phyloP scores from a whole-genome alignment of 768 basidiomycete genomes.

The Trametopsis cervina region DNA sequence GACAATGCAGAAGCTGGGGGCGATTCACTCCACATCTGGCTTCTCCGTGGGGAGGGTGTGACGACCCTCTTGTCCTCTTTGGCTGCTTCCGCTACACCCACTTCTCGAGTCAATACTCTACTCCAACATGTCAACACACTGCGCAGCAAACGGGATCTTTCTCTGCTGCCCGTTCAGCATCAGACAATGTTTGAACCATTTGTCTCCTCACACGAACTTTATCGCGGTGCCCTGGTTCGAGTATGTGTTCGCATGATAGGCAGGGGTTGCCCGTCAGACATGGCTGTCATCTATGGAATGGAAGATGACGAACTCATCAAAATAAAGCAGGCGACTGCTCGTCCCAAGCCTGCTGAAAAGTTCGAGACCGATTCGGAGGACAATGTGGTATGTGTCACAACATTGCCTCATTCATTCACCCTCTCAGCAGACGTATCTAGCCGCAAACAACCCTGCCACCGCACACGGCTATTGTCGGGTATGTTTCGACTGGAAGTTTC shows the following conservation, averaged over 20 bases:
- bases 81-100: constrained; percentile 32
- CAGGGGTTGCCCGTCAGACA: constrained; percentile 67
- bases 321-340: constrained; percentile 25
- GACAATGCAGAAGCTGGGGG: constrained; percentile 10
- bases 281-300: constrained; percentile 66
- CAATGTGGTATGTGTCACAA: constrained; percentile 21
- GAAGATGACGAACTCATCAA: constrained; percentile 43
- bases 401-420: neutral
- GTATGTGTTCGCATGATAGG: constrained; percentile 56
- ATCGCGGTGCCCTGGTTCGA: constrained; percentile 57
- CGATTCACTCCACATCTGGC: constrained; percentile 38
- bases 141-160: constrained; percentile 47
- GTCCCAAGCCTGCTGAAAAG: neutral
- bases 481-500: constrained; percentile 77
- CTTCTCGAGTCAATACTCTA: constrained; percentile 30
- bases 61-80: constrained; percentile 35
- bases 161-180: constrained; percentile 24
- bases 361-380: constrained; percentile 21
- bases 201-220: constrained; percentile 31
- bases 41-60: constrained; percentile 54
- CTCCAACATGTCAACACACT: constrained; percentile 49
- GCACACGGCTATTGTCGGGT: constrained; percentile 57
- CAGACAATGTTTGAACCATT: constrained; percentile 30
- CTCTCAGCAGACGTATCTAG: neutral
- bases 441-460: constrained; percentile 41